phyloP scores from a whole-genome alignment of 2,329 filamentous ascomycete species.

The Colletotrichum horii region DNA sequence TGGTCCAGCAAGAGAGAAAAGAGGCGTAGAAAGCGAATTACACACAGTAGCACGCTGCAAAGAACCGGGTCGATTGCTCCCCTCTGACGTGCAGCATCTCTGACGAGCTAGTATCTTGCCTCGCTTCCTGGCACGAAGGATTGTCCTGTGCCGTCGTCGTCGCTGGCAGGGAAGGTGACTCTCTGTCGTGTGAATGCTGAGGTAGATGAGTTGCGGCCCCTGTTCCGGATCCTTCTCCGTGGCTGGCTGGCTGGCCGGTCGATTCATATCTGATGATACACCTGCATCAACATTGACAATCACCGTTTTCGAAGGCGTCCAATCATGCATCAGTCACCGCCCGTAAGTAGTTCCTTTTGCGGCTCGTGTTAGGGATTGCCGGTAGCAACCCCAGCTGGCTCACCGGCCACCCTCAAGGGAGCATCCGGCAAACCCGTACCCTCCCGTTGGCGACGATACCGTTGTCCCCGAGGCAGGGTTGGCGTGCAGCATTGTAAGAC shows the following conservation, averaged over 20 bases:
- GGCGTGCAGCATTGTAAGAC: not conserved
- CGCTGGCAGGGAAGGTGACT: not conserved
- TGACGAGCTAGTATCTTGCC: slow-evolving; percentile 1
- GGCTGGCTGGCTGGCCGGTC: not conserved
- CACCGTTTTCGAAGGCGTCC: not conserved
- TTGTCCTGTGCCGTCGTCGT: not conserved
- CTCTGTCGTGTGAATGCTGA: not conserved
- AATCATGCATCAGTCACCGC: not conserved
- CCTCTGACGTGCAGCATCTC: slow-evolving; percentile 17
- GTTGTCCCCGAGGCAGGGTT: not conserved
- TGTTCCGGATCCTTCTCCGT: not conserved
- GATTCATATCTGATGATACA: not conserved
- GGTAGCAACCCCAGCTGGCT: not conserved
- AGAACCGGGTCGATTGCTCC: not conserved
- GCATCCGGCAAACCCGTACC: not conserved
- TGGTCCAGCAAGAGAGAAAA: not conserved
- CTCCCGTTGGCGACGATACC: not conserved
- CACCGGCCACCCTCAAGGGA: not conserved
- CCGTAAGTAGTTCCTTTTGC: not conserved
- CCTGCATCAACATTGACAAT: not conserved
- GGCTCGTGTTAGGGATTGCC: not conserved
- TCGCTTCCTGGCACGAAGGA: not conserved
- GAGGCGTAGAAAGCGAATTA: not conserved
- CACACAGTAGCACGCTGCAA: not conserved
- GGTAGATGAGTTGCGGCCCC: not conserved